Percentiles rank a stretch among this genome's conserved stretches.
These are phyloP conservation scores for Termitomyces sp. DNA, from an alignment of 768 basidiomycete species.

Conservation along the genomic window DNA sequence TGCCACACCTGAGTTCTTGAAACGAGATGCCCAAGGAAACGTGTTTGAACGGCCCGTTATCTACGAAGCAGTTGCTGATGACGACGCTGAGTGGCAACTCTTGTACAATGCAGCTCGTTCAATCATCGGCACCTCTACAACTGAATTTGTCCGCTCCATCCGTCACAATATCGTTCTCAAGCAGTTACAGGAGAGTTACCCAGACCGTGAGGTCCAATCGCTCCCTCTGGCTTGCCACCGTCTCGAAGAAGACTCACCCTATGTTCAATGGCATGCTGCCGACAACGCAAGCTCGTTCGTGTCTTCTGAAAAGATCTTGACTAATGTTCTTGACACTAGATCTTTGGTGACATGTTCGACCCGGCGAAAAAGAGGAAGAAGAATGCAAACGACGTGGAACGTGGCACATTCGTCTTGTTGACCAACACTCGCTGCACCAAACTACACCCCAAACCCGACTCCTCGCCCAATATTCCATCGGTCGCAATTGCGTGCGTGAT, in stretches of 20 bases:
- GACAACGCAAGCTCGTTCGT: not conserved
- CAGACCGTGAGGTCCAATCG: not conserved
- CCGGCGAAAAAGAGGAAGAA: not conserved
- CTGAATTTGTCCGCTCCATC: not conserved
- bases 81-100: not conserved
- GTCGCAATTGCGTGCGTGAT: not conserved
- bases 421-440: not conserved
- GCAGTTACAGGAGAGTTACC: not conserved
- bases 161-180: conserved; percentile 1
- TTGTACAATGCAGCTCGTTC: not conserved
- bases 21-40: not conserved
- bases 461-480: not conserved
- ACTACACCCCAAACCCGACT: not conserved
- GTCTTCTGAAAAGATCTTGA: no score
- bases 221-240: conserved; percentile 1
- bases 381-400: not conserved
- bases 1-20: not conserved
- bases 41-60: not conserved
- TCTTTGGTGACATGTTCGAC: not conserved
- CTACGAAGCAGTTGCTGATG: not conserved
- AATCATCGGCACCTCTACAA: not conserved
- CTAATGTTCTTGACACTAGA: not conserved
- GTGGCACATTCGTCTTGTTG: not conserved
- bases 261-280: conserved; percentile 2
- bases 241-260: not conserved